These are phyloP conservation scores for Teunomyces atbi DNA, from an alignment of 805 yeast genomes.

Conservation along the genomic window DNA sequence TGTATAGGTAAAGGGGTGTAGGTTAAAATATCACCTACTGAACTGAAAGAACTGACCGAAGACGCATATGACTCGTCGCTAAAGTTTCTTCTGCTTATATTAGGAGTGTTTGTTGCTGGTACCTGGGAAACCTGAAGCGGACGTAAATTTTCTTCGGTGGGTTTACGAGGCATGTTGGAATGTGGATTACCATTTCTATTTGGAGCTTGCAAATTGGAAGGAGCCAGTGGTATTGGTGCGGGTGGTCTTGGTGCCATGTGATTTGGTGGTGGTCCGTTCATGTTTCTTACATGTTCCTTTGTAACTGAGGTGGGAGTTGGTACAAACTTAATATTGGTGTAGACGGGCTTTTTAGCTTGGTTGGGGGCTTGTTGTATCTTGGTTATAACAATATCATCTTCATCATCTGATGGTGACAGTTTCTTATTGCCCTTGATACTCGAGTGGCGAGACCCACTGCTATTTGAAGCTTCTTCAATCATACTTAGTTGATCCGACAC, in stretches of 20 bases:
- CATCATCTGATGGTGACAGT: slow-evolving; percentile 9
- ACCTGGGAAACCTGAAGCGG: neutral
- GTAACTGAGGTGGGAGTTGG: neutral
- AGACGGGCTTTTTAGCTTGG: neutral
- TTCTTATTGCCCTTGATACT: slow-evolving; percentile 21
- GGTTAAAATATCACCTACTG: slow-evolving; percentile 31
- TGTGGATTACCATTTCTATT: too few species aligned
- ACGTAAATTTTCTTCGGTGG: neutral
- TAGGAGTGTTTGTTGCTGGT: slow-evolving; percentile 3
- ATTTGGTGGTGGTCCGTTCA: too few species aligned
- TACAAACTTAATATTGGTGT: slow-evolving; percentile 4
- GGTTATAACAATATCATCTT: neutral
- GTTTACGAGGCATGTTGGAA: neutral
- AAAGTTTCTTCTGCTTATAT: slow-evolving; percentile 23
- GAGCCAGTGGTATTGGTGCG: too few species aligned
- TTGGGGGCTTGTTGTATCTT: neutral
- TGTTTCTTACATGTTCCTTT: neutral
- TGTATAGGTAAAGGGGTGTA: slow-evolving; percentile 9
- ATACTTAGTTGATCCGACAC: slow-evolving; percentile 40
- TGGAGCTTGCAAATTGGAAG: too few species aligned
- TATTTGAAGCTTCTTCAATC: slow-evolving; percentile 38
- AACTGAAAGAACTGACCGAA: slow-evolving; percentile 36
- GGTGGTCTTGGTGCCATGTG: neutral
- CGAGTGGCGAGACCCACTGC: slow-evolving; percentile 27
- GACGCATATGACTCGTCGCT: slow-evolving; percentile 39